A percentile compares a stretch with the other conserved stretches of the same genome.
Evolutionary conservation across 805 yeast genomes (phyloP).

Genomic region (Metschnikowia aberdeeniae): DNA sequence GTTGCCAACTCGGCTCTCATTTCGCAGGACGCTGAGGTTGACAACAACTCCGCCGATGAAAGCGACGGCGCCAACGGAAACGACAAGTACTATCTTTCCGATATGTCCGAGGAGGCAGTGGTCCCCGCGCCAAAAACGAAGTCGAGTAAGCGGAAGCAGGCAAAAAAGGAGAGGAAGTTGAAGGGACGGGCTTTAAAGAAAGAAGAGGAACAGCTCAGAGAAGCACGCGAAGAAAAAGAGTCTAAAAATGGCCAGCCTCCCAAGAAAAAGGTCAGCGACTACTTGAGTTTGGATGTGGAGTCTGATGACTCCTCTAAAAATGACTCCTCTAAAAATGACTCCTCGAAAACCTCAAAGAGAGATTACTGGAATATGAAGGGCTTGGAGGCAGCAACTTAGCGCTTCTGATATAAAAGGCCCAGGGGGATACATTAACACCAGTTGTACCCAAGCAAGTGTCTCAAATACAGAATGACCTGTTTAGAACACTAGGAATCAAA

Average conservation of each 20-base stretch:
- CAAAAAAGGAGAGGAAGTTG: not conserved
- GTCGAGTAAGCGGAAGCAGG: not conserved
- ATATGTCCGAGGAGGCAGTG: conserved; percentile 37
- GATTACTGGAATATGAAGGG: conserved; percentile 44
- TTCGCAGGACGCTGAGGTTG: conserved; percentile 22
- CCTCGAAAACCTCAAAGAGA: conserved; percentile 29
- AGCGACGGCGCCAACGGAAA: conserved; percentile 35
- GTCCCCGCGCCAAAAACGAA: conserved; percentile 8
- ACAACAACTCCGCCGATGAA: conserved; percentile 12
- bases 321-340: conserved; percentile 27
- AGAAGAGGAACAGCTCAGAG: not conserved
- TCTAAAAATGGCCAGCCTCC: not conserved
- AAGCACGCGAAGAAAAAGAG: not conserved
- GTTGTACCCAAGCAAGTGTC: too few species aligned
- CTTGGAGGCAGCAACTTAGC: conserved; percentile 18
- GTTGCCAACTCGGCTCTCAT: conserved; percentile 59
- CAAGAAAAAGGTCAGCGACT: conserved; percentile 15
- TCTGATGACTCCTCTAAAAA: conserved; percentile 11
- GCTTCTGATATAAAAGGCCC: not conserved
- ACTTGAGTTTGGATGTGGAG: conserved; percentile 21
- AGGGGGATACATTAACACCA: too few species aligned
- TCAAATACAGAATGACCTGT: too few species aligned
- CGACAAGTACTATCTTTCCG: conserved; percentile 42
- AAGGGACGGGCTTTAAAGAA: not conserved
- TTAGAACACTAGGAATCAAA: too few species aligned